These are phyloP conservation scores for Thecaphora thlaspeos DNA, from an alignment of 1,284 basidiomycete genomes.

Conservation along the genomic window DNA sequence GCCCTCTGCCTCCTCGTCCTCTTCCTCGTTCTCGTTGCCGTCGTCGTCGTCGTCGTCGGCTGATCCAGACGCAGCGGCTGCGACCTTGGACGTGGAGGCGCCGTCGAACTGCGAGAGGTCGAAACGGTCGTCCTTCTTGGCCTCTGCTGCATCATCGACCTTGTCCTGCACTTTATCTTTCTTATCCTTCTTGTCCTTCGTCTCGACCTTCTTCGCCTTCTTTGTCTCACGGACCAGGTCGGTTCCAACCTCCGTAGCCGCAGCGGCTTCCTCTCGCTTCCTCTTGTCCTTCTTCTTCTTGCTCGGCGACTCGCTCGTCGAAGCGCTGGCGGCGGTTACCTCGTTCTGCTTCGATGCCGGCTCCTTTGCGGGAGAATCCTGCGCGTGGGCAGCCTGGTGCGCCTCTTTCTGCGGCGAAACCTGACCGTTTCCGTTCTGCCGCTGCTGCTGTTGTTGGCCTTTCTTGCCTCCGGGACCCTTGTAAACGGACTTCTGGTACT, in stretches of 20 bases:
- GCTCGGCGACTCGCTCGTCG: conserved; percentile 1
- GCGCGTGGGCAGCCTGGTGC: neutral
- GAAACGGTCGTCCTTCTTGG: conserved; percentile 8
- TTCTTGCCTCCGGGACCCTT: conserved; percentile 16
- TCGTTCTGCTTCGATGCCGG: conserved; percentile 1
- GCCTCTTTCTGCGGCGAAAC: conserved; percentile 10
- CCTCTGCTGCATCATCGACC: conserved; percentile 57
- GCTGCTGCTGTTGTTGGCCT: conserved; percentile 6
- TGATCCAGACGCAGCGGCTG: neutral
- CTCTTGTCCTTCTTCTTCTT: conserved; percentile 15
- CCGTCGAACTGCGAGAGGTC: conserved; percentile 1
- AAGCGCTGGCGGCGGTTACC: conserved; percentile 2
- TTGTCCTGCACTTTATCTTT: conserved; percentile 21
- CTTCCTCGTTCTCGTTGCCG: conserved; percentile 3
- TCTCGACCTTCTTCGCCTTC: neutral
- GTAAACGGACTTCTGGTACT: conserved; percentile 52
- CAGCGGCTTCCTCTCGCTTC: conserved; percentile 15
- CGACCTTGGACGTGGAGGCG: neutral
- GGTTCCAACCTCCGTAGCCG: neutral
- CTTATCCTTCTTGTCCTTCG: conserved; percentile 7
- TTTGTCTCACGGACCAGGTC: neutral
- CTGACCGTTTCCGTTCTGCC: neutral
- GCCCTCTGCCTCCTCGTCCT: conserved; percentile 3
- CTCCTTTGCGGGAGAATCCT: neutral
- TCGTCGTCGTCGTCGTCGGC: conserved; percentile 1